phyloP scores from a whole-genome alignment of 2,329 filamentous ascomycete genomes.

The Mariannaea sp. region DNA sequence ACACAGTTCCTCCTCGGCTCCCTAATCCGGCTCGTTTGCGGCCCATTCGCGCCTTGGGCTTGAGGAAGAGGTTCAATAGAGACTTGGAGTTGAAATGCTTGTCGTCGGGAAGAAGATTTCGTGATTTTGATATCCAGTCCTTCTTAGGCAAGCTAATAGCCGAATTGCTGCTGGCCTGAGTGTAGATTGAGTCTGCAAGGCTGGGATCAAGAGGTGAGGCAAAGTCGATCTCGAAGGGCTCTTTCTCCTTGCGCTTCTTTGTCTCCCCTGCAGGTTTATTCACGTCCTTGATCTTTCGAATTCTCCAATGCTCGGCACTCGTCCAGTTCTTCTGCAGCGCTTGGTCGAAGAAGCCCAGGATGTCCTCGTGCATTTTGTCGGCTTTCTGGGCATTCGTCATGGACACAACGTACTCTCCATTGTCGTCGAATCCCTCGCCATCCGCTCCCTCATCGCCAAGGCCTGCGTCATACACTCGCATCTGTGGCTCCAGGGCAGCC shows the following conservation, averaged over 20 bases:
- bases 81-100: conserved; percentile 98
- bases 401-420: conserved; percentile 78
- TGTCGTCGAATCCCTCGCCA: conserved; percentile 52
- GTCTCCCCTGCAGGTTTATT: conserved; percentile 65
- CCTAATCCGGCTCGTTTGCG: conserved; percentile 62
- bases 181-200: conserved; percentile 78
- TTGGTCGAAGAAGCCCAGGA: conserved; percentile 97
- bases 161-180: conserved; percentile 77
- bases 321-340: conserved; percentile 97
- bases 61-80: conserved; percentile 86
- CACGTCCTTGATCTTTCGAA: conserved; percentile 84
- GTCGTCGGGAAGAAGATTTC: conserved; percentile 93
- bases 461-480: conserved; percentile 74
- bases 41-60: conserved; percentile 86
- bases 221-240: conserved; percentile 95
- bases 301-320: conserved; percentile 98
- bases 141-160: conserved; percentile 87
- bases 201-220: conserved; percentile 71
- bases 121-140: conserved; percentile 92
- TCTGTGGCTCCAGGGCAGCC: conserved; percentile 83
- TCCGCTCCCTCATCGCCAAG: conserved; percentile 60
- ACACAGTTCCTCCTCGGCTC: conserved; percentile 46
- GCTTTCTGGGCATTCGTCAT: conserved; percentile 69
- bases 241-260: conserved; percentile 88
- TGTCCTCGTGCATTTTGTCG: conserved; percentile 83